Base-by-base conservation (phyloP, 1,284 basidiomycete genomes). In the Agaricales sp. region DNA sequence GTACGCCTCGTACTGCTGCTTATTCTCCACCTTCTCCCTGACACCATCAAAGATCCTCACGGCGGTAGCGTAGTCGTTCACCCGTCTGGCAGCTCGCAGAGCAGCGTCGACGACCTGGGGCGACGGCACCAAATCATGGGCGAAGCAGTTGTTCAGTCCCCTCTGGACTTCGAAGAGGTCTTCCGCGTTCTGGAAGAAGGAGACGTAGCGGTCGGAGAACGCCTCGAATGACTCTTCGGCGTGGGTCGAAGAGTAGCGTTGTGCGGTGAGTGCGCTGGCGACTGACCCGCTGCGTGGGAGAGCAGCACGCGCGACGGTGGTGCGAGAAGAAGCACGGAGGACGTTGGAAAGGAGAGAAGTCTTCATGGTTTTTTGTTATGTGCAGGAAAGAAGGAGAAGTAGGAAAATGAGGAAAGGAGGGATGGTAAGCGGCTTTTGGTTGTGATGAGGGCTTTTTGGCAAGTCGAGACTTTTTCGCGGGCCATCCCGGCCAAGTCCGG, bases 111-210 rank as follows among this genome's bases (percentile, higher is more conserved):
- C 75, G 59, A 98, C 92, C 51, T 78, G 72, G 44, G 91, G 82
- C 6, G 92, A 83, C 6, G 95, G 95, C 21, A 99, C 96, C 55
- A 99, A 80, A 68, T 99, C 95, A 69, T 99, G 95, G 1, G 95
- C 91, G 65, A 99, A 99, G 72, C 92, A 96, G 79, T 99, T 99
- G 80, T 99, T 99, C 59, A 99, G 77, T 45, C 95, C 95, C 53
- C 95, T 88, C 70, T 97, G 92, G 57, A 95, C 86, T 74, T 98
- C 94, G 65, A 98, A 98, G 54, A 96, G 80, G 74, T 98, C 95
- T 64, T 92, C 82, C 48, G 93, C 92, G 49, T 81, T 78, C 63
- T 87, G 74, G 76, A 98, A 98, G 74, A 98, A 99, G 58, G 78
- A 75, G 63, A 92, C 84, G 71, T 97, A 98, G 63, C 94, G 90